phyloP scores from a whole-genome alignment of 257 asterid genomes.

The Nicotiana attenuata region DNA sequence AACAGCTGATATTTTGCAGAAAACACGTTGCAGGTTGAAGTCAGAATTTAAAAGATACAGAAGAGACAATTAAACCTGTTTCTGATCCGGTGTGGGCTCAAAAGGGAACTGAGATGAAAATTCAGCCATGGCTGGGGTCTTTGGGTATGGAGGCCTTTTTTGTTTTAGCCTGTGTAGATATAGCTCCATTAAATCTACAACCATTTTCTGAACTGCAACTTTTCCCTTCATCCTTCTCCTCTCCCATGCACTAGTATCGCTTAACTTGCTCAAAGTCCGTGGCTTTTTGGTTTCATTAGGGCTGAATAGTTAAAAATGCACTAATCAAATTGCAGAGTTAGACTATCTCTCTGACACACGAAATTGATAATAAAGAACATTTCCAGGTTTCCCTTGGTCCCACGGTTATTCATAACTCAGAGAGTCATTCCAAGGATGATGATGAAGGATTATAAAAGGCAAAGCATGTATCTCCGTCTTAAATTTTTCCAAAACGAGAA shows the following conservation, averaged over 20 bases:
- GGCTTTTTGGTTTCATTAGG: constrained; percentile 85
- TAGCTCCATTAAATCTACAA: constrained; percentile 93
- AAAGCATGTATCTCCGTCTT: background rate
- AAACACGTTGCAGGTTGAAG: background rate
- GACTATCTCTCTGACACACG: background rate
- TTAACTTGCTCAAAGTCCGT: constrained; percentile 75
- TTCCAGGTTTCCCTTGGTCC: background rate
- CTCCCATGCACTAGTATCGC: constrained; percentile 87
- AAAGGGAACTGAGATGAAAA: constrained; percentile 77
- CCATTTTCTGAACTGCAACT: constrained; percentile 97
- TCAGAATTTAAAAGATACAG: background rate
- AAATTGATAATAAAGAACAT: background rate
- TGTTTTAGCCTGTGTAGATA: constrained; percentile 93
- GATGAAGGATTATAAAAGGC: background rate
- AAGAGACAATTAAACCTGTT: constrained; percentile 42
- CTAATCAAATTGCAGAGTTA: constrained; percentile 11
- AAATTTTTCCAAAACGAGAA: background rate
- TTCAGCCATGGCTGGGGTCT: constrained; percentile 50
- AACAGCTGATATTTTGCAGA: background rate
- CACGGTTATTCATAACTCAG: background rate
- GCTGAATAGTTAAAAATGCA: constrained; percentile 31
- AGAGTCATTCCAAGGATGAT: background rate
- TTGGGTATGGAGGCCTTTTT: constrained; percentile 79
- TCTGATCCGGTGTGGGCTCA: constrained; percentile 87
- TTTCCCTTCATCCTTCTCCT: constrained; percentile 93